Base-by-base conservation (phyloP, 106 monocot species). In the Dioscorea zingiberensis region DNA sequence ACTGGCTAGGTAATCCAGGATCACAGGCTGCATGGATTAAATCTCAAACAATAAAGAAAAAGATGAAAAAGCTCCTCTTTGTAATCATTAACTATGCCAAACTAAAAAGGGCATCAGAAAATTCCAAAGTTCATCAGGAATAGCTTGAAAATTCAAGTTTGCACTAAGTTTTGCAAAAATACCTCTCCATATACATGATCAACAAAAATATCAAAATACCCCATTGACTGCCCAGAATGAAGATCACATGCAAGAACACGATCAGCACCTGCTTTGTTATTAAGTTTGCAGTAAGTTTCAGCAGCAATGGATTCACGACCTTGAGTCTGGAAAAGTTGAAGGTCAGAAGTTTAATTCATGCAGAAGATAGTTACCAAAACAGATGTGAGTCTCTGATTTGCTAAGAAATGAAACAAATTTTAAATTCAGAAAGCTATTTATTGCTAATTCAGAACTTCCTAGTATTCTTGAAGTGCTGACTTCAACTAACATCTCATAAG, bases 221-320 rank as follows among this genome's bases (percentile, higher is more conserved):
- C 85, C 69, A 81, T 71, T 7, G 81, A 64, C 29, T 85, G 81
- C 14, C 74, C 75, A 49, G 85, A 85, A 75, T 85, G 85, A 15
- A 85, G 47, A 71, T 85, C 85, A 54, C 81, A 78, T 48, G 81
- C 74, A 60, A 85, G 71, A 0, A 85, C 81, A 25, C 85, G 85
- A 25, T 81, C 53, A 8, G 85, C 81, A 25, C 85, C 81, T 32
- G 81, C 81, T 81, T 75, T 73, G 81, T 78, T 7, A 85, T 81
- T 62, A 85, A 56, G 63, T 85, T 85, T 27, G 85, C 77, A 60
- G 77, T 81, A 74, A 85, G 78, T 69, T 81, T 85, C 30, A n/a
- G 85, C 81, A 54, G 81, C 77, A 69, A 85, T 85, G 2, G 85
- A 85, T 55, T 85, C 85, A 55, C 85, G 85, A 21, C 81, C 85